These are phyloP conservation scores for Diaporthe sp. DNA, from an alignment of 2,329 filamentous ascomycete species.

Conservation along the genomic window DNA sequence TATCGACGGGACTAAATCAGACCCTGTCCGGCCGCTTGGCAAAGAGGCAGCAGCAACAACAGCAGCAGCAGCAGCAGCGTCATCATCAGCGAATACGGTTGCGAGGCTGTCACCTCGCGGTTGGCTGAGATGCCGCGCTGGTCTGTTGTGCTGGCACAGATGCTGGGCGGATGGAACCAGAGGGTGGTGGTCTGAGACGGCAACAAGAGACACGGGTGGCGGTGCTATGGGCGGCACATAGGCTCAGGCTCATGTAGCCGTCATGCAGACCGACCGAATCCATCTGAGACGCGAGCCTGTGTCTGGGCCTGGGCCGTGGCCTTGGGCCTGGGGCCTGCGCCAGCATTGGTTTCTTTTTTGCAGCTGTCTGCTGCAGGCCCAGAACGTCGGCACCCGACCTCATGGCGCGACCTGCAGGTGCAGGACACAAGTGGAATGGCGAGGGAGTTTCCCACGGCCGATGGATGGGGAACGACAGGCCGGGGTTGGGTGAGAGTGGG, in stretches of 20 bases:
- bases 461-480: not conserved
- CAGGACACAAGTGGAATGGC: constrained; percentile 7
- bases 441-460: not conserved
- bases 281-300: constrained; percentile 19
- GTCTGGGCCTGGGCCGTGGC: not conserved
- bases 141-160: not conserved
- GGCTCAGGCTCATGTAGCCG: constrained; percentile 2
- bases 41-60: not conserved
- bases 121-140: constrained; percentile 6
- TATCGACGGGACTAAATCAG: not conserved
- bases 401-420: constrained; percentile 27
- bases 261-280: constrained; percentile 21
- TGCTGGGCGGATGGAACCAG: not conserved
- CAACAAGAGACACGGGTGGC: not conserved
- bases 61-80: not conserved
- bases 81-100: not conserved
- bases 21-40: constrained; percentile 4
- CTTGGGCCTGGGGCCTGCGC: not conserved
- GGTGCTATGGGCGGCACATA: constrained; percentile 1
- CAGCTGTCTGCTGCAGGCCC: constrained; percentile 30
- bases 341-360: not conserved
- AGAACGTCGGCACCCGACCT: constrained; percentile 15
- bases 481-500: not conserved
- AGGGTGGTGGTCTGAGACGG: not conserved
- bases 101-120: constrained; percentile 8